These are phyloP conservation scores for Suillus clintonianus DNA, from an alignment of 768 basidiomycete genomes.

Conservation along the genomic window DNA sequence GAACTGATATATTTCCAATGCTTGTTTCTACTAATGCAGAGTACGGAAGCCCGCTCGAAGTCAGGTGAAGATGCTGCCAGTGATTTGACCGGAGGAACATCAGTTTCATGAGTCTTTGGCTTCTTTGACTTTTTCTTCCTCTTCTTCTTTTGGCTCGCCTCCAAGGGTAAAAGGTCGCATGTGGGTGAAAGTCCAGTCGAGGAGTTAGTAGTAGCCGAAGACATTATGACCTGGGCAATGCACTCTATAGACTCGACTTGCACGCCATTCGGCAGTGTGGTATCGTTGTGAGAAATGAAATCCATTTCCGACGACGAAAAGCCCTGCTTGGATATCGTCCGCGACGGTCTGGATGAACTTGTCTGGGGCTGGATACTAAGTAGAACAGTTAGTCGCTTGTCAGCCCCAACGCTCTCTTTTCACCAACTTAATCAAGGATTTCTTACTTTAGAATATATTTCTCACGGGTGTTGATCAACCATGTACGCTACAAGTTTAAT, in stretches of 20 bases:
- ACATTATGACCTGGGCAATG: slow-evolving; percentile 7
- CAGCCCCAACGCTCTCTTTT: neutral
- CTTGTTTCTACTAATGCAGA: slow-evolving; percentile 91
- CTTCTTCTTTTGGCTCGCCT: slow-evolving; percentile 59
- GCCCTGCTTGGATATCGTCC: neutral
- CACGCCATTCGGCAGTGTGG: neutral
- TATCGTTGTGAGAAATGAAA: neutral
- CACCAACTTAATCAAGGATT: neutral
- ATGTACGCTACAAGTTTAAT: neutral
- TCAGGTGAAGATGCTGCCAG: slow-evolving; percentile 39
- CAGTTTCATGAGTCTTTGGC: slow-evolving; percentile 43
- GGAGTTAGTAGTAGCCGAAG: slow-evolving; percentile 20
- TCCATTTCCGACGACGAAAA: neutral
- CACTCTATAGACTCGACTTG: slow-evolving; percentile 1
- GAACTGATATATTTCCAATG: slow-evolving; percentile 94
- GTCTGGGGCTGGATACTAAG: neutral
- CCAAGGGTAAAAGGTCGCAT: slow-evolving; percentile 15
- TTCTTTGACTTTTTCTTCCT: slow-evolving; percentile 69
- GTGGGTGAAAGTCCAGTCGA: slow-evolving; percentile 27
- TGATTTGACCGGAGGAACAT: slow-evolving; percentile 31
- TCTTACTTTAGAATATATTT: neutral
- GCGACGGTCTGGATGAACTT: neutral
- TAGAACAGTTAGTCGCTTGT: neutral
- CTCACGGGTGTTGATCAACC: neutral
- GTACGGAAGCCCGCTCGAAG: slow-evolving; percentile 56